Evolutionary conservation across 2,329 filamentous ascomycete genomes (phyloP).

Genomic region (Knoxdaviesia proteae): DNA sequence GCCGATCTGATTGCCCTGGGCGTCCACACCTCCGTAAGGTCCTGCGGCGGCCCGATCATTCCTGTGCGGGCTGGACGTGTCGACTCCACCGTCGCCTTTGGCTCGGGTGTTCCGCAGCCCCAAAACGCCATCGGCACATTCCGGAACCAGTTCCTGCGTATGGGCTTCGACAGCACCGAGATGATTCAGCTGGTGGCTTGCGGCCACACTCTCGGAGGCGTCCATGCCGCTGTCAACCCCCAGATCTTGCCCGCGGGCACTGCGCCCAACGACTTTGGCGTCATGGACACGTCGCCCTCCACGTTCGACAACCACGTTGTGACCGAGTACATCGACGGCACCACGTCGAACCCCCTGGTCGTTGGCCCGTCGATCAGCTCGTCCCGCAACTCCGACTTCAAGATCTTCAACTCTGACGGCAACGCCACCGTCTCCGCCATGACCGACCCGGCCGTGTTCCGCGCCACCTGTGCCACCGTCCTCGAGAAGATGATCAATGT

Average conservation of each 20-base stretch:
- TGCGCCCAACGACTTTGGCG: slow-evolving; percentile 19
- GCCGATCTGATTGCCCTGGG: slow-evolving; percentile 37
- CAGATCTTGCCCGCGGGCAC: slow-evolving; percentile 25
- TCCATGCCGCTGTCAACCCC: slow-evolving; percentile 32
- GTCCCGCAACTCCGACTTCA: slow-evolving; percentile 30
- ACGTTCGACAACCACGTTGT: slow-evolving; percentile 35
- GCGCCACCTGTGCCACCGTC: slow-evolving; percentile 24
- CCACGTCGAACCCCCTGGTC: slow-evolving; percentile 32
- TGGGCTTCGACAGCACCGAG: slow-evolving; percentile 33
- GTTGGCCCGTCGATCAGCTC: slow-evolving; percentile 24
- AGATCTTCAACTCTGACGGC: slow-evolving; percentile 31
- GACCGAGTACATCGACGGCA: slow-evolving; percentile 32
- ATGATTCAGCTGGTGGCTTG: slow-evolving; percentile 42
- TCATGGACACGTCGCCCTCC: slow-evolving; percentile 25
- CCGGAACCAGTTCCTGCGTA: slow-evolving; percentile 30
- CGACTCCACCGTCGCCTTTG: slow-evolving; percentile 28
- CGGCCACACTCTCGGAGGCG: slow-evolving; percentile 39
- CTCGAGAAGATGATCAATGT: slow-evolving; percentile 41
- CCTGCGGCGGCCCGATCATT: slow-evolving; percentile 35
- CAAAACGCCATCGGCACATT: slow-evolving; percentile 32
- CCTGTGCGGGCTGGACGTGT: slow-evolving; percentile 30
- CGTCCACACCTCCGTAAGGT: slow-evolving; percentile 34
- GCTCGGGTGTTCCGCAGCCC: slow-evolving; percentile 32
- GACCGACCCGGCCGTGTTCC: slow-evolving; percentile 22
- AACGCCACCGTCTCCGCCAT: slow-evolving; percentile 33